Conservation (phyloP, 2,329 filamentous ascomycete genomes). For the Sarocladium brachiariae region DNA sequence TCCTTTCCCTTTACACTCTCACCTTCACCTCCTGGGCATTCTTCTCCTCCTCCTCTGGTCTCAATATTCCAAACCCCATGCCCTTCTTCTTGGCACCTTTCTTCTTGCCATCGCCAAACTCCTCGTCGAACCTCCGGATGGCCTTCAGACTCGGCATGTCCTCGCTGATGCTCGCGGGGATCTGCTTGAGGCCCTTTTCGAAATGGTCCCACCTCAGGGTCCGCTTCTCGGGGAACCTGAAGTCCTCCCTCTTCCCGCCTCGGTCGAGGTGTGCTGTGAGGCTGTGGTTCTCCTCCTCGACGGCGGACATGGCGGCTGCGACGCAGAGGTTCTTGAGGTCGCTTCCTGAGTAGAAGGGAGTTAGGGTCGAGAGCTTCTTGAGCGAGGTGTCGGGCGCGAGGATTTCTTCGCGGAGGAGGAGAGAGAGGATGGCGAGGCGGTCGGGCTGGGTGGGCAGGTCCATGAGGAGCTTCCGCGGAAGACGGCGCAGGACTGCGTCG, state of each 20-base stretch:
- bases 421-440: slow-evolving; percentile 60
- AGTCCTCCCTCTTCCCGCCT: slow-evolving; percentile 26
- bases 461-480: slow-evolving; percentile 66
- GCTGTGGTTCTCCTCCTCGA: slow-evolving; percentile 61
- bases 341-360: slow-evolving; percentile 73
- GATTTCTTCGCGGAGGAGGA: slow-evolving; percentile 63
- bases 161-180: slow-evolving; percentile 85
- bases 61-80: slow-evolving; percentile 49
- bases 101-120: slow-evolving; percentile 75
- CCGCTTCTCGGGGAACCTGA: slow-evolving; percentile 55
- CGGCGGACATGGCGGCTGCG: slow-evolving; percentile 70
- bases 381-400: slow-evolving; percentile 57
- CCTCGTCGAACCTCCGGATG: slow-evolving; percentile 92
- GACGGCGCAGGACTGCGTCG: slow-evolving; percentile 71
- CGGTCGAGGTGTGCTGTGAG: slow-evolving; percentile 22
- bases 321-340: slow-evolving; percentile 81
- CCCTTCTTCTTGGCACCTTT: slow-evolving; percentile 38
- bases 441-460: slow-evolving; percentile 64
- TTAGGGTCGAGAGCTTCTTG: slow-evolving; percentile 55
- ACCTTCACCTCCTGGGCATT: slow-evolving; percentile 2
- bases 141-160: slow-evolving; percentile 83
- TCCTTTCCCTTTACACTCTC: background rate
- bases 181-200: slow-evolving; percentile 77
- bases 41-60: background rate
- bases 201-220: slow-evolving; percentile 65